phyloP scores from a whole-genome alignment of 768 basidiomycete species.

The Gymnopilus junonius region DNA sequence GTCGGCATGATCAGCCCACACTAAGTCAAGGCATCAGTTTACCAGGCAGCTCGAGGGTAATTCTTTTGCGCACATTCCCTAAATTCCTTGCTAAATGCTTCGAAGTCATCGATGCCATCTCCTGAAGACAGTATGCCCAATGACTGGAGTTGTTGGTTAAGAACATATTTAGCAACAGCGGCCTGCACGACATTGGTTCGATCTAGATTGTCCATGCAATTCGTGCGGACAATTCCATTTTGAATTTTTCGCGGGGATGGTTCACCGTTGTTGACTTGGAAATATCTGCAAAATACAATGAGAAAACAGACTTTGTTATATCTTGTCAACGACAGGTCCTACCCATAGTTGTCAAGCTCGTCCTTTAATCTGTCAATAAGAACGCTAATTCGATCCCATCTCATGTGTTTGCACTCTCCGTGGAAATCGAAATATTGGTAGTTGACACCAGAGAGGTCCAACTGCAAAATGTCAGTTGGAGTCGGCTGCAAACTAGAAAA shows the following conservation, averaged over 20 bases:
- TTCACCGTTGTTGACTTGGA: constrained; percentile 61
- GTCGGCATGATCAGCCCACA: constrained; percentile 99
- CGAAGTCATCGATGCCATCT: constrained; percentile 82
- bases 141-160: constrained; percentile 76
- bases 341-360: constrained; percentile 75
- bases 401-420: constrained; percentile 91
- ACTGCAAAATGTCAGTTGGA: constrained; percentile 36
- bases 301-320: neutral
- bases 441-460: constrained; percentile 67
- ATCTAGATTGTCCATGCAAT: constrained; percentile 98
- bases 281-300: constrained; percentile 58
- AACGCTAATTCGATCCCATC: constrained; percentile 89
- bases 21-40: constrained; percentile 43
- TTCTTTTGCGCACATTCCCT: constrained; percentile 71
- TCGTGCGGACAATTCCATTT: constrained; percentile 83
- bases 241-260: constrained; percentile 62
- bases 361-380: constrained; percentile 78
- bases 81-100: constrained; percentile 80
- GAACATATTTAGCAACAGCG: constrained; percentile 83
- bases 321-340: neutral
- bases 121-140: constrained; percentile 72
- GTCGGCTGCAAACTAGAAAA: neutral
- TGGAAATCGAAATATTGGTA: constrained; percentile 99
- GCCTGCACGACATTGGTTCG: constrained; percentile 97
- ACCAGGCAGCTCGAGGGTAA: neutral